A percentile compares a stretch with the other conserved stretches of the same genome.
phyloP scores from a whole-genome alignment of 768 basidiomycete genomes.

The Trametes villosa region DNA sequence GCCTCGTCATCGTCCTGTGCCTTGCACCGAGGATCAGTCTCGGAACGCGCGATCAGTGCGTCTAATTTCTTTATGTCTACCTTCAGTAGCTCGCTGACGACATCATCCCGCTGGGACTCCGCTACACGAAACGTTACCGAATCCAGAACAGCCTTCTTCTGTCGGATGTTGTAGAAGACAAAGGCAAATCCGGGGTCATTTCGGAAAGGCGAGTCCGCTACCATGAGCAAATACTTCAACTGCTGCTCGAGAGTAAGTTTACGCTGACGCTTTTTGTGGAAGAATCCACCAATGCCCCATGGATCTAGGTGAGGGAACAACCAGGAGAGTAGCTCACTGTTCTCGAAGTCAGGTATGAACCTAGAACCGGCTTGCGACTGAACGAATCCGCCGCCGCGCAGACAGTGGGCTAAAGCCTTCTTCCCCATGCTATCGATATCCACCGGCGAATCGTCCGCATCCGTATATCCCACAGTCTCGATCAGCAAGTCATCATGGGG shows the following conservation, averaged over 20 bases:
- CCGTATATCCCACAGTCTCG: no score
- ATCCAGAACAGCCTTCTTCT: constrained; percentile 17
- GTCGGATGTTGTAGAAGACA: constrained; percentile 24
- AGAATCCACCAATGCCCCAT: constrained; percentile 21
- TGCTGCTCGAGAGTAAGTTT: background rate
- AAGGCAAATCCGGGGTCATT: constrained; percentile 20
- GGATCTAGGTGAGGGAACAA: constrained; percentile 22
- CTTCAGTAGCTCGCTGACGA: background rate
- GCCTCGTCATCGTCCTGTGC: no score
- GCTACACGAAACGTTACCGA: constrained; percentile 1
- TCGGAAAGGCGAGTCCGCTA: constrained; percentile 10
- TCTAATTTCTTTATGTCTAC: background rate
- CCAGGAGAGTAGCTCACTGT: constrained; percentile 10
- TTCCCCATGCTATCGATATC: background rate
- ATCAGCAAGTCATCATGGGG: background rate
- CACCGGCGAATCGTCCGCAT: background rate
- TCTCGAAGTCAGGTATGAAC: constrained; percentile 12
- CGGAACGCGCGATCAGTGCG: no score
- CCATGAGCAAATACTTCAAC: background rate
- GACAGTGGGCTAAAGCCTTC: background rate
- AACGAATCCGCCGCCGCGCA: background rate
- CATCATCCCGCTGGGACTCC: background rate
- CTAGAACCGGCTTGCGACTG: background rate
- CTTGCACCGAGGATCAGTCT: no score
- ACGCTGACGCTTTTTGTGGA: background rate